Evolutionary conservation across 2,329 filamentous ascomycete genomes (phyloP).

Genomic region (Karstenula rhodostoma): DNA sequence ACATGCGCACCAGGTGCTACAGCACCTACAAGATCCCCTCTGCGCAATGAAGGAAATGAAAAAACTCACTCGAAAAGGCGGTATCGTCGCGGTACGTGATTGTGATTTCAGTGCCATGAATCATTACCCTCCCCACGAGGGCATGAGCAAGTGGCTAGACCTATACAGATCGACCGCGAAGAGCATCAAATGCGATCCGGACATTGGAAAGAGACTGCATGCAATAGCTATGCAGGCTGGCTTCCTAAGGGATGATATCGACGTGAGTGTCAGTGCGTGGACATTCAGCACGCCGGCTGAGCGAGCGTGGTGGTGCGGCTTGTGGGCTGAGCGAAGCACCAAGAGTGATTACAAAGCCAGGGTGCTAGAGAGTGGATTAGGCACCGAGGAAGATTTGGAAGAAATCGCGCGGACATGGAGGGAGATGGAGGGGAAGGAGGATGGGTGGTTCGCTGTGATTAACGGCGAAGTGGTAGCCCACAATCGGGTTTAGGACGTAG

Average conservation of each 20-base stretch:
- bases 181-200: conserved; percentile 43
- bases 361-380: conserved; percentile 48
- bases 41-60: conserved; percentile 62
- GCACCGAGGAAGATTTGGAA: conserved; percentile 50
- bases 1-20: conserved; percentile 65
- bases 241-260: conserved; percentile 48
- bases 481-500: conserved; percentile 27
- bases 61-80: conserved; percentile 61
- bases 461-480: conserved; percentile 54
- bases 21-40: conserved; percentile 63
- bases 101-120: conserved; percentile 46
- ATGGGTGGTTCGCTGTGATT: conserved; percentile 53
- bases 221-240: conserved; percentile 52
- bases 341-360: conserved; percentile 48
- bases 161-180: conserved; percentile 44
- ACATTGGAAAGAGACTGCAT: conserved; percentile 46
- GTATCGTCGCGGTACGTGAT: conserved; percentile 60
- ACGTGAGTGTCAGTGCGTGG: conserved; percentile 53
- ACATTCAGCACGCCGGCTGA: conserved; percentile 51
- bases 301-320: conserved; percentile 51
- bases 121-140: conserved; percentile 49
- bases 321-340: conserved; percentile 49
- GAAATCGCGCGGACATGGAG: conserved; percentile 50
- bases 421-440: conserved; percentile 52
- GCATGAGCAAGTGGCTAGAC: conserved; percentile 46